These are phyloP conservation scores for Dioszegia aurantiaca DNA, from an alignment of 768 basidiomycete species.

Conservation along the genomic window DNA sequence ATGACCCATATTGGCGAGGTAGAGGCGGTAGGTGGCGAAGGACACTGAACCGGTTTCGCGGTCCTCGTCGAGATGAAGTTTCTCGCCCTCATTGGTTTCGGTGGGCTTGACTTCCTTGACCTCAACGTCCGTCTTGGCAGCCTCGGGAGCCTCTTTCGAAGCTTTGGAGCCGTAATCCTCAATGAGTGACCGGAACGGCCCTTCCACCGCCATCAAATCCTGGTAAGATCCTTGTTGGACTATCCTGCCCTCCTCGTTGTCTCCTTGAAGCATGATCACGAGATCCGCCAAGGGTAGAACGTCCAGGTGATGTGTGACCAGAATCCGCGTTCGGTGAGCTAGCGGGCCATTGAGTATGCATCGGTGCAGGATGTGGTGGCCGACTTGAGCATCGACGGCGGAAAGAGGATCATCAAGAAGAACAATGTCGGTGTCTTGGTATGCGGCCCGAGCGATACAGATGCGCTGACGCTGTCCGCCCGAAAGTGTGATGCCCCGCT, in stretches of 20 bases:
- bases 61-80: conserved; percentile 57
- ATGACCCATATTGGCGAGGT: conserved; percentile 57
- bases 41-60: conserved; percentile 60
- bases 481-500: conserved; percentile 61
- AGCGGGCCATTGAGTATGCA: conserved; percentile 57
- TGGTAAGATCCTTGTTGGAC: conserved; percentile 64
- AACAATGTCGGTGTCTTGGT: conserved; percentile 36
- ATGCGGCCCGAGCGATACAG: conserved; percentile 43
- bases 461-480: conserved; percentile 49
- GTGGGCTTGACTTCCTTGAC: background rate
- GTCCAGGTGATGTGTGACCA: conserved; percentile 56
- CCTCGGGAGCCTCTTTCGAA: conserved; percentile 57
- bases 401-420: conserved; percentile 57
- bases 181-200: conserved; percentile 41
- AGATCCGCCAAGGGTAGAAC: conserved; percentile 45
- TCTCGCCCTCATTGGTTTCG: conserved; percentile 19
- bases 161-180: conserved; percentile 57
- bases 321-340: conserved; percentile 61
- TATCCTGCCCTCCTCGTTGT: conserved; percentile 50
- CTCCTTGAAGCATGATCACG: conserved; percentile 44
- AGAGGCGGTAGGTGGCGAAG: conserved; percentile 58
- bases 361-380: conserved; percentile 63
- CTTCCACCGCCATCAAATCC: conserved; percentile 24
- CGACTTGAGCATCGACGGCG: conserved; percentile 75
- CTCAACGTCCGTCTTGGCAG: conserved; percentile 57